Evolutionary conservation across 164 flowering plant genomes (phyloP).

Genomic region (Houttuynia cordata): DNA sequence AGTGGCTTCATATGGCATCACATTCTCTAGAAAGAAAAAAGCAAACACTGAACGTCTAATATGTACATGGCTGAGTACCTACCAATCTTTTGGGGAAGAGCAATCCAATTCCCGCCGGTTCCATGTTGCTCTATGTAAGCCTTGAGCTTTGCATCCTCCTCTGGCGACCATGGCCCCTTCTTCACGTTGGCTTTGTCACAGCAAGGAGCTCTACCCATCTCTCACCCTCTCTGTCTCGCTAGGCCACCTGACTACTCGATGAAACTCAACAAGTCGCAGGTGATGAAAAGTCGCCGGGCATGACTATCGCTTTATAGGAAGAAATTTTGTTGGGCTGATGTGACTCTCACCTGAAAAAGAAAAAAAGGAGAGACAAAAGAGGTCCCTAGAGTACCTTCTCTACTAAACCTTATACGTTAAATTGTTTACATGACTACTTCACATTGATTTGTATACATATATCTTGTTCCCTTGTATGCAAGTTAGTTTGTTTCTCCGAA

Average conservation of each 20-base stretch:
- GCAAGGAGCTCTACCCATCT: constrained; percentile 89
- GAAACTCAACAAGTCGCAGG: background rate
- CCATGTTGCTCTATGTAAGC: constrained; percentile 56
- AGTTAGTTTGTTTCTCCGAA: background rate
- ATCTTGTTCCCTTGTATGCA: no score
- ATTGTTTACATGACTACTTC: background rate
- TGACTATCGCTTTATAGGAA: background rate
- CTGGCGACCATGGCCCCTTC: constrained; percentile 89
- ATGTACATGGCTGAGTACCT: background rate
- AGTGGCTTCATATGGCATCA: background rate
- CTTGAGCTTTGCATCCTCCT: constrained; percentile 74
- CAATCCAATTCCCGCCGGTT: constrained; percentile 86
- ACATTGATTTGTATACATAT: no score
- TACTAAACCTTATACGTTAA: background rate
- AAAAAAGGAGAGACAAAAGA: background rate
- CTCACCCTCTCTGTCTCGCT: background rate
- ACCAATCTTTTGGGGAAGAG: constrained; percentile 83
- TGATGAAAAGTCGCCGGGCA: background rate
- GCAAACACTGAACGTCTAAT: no score
- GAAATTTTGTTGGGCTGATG: background rate
- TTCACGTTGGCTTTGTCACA: constrained; percentile 81
- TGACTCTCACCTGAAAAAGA: constrained; percentile 1
- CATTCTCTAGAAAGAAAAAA: background rate
- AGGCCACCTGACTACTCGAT: background rate
- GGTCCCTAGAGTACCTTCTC: background rate